Conservation (phyloP, 768 basidiomycete genomes). For the Termitomyces sp. region DNA sequence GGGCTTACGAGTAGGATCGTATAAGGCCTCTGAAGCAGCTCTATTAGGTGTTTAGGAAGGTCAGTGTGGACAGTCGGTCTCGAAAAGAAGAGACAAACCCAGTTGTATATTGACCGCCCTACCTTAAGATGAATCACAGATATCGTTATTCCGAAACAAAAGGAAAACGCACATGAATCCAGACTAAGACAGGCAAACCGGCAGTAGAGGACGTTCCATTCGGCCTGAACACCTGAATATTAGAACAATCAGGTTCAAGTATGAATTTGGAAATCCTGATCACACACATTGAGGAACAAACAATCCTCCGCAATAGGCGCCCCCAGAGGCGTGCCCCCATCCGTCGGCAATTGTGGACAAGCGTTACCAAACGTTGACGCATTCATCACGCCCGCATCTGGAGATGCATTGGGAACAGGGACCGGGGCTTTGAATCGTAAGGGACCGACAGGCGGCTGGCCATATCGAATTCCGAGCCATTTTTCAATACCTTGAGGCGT, state of each 20-base stretch:
- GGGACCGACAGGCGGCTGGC: constrained; percentile 45
- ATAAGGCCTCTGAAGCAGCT: constrained; percentile 30
- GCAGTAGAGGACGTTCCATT: constrained; percentile 17
- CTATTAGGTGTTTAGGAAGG: constrained; percentile 17
- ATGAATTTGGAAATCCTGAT: too few species aligned
- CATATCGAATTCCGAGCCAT: constrained; percentile 61
- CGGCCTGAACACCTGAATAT: constrained; percentile 30
- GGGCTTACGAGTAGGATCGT: constrained; percentile 41
- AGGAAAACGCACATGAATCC: constrained; percentile 27
- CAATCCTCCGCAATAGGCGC: constrained; percentile 49
- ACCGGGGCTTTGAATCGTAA: constrained; percentile 56
- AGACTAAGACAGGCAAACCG: constrained; percentile 30
- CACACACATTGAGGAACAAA: constrained; percentile 42
- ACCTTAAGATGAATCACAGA: neutral
- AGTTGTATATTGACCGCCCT: constrained; percentile 46
- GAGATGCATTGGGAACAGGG: constrained; percentile 26
- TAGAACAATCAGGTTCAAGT: neutral
- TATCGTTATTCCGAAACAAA: neutral
- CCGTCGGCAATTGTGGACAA: constrained; percentile 41
- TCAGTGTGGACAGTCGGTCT: neutral
- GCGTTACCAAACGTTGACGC: constrained; percentile 49
- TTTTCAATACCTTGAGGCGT: constrained; percentile 40
- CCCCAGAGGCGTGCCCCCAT: constrained; percentile 36
- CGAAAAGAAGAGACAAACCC: constrained; percentile 21
- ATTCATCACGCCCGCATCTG: constrained; percentile 20